Evolutionary conservation across 352 stramenopile species (phyloP), one percentile per base, ranked within the genome.

Genomic region (Globisporangium acanthophoron): DNA sequence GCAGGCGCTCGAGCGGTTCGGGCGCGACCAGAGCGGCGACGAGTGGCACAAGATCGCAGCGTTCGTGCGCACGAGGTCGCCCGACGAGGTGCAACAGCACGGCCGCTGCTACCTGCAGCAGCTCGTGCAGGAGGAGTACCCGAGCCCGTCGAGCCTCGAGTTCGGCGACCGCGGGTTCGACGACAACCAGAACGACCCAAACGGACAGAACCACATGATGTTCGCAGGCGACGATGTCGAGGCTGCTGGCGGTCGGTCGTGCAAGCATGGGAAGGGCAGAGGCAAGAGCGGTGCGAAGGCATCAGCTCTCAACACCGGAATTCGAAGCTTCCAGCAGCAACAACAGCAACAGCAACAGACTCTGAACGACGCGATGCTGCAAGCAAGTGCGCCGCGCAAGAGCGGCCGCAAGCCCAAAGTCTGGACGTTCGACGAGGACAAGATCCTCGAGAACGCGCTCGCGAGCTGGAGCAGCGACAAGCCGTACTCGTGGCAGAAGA

Each of bases 341-440:
- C 6, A 24, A 9, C 15, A 43, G 21, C 37, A 39, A n/a, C 27
- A 53, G 9, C 51, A 52, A 18, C 48, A 52, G 5, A 47, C 54
- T 2, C 45, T 53, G 35, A 58, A 56, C 52, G 63, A 52, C 52
- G 55, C 31, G 31, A 27, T 18, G 20, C n/a, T 35, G 29, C 29
- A 21, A 18, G 27, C 35, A 16, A 29, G 15, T 13, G 21, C n/a
- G n/a, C 31, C 16, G 47, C 35, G 29, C 31, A 59, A 64, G 54
- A 63, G 52, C 29, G 64, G 43, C 24, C 70, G 70, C 46, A 73
- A 73, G 5, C 57, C 67, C n/a, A 89, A 80, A 37, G 52, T 65
- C 13, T 95, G 86, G 86, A 92, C 66, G 33, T 88, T 89, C 44
- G 74, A 92, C 51, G 84, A 95, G 65, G 84, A 95, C 59, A 90